phyloP scores from a whole-genome alignment of 179 eudicot genomes.

The Drosera spatulata region DNA sequence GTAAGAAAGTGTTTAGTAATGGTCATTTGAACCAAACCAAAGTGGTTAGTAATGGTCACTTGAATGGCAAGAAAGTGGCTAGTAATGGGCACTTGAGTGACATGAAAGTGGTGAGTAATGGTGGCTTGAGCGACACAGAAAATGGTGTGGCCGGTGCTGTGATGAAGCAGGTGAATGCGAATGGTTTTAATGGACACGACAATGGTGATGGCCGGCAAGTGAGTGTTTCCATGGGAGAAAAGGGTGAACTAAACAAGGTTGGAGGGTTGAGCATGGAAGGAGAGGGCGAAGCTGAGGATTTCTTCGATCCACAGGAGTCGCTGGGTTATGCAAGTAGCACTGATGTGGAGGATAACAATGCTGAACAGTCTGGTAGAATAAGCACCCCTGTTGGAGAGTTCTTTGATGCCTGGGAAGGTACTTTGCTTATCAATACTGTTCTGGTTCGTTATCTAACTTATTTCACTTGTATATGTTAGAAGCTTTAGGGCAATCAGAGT shows the following conservation, averaged over 20 bases:
- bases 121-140: constrained; percentile 1
- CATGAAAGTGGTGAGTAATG: constrained; percentile 9
- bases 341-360: constrained; percentile 3
- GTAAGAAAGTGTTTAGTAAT: too few species aligned
- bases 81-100: constrained; percentile 7
- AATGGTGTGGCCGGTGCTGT: constrained; percentile 7
- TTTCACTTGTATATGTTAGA: not conserved
- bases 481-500: not conserved
- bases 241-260: constrained; percentile 13
- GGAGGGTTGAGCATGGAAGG: constrained; percentile 17
- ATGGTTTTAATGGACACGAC: constrained; percentile 11
- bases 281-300: constrained; percentile 44
- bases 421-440: not conserved
- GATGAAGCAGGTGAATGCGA: constrained; percentile 13
- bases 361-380: constrained; percentile 30
- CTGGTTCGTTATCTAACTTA: not conserved
- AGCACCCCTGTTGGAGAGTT: constrained; percentile 56
- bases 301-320: constrained; percentile 49
- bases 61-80: too few species aligned
- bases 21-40: too few species aligned
- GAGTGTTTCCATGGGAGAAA: constrained; percentile 12
- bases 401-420: constrained; percentile 98
- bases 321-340: constrained; percentile 42
- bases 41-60: too few species aligned
- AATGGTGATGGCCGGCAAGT: constrained; percentile 6